Percentiles rank a stretch among this genome's conserved stretches.
Evolutionary conservation across 129 eudicot species (phyloP).

Genomic region (Lactuca sativa): DNA sequence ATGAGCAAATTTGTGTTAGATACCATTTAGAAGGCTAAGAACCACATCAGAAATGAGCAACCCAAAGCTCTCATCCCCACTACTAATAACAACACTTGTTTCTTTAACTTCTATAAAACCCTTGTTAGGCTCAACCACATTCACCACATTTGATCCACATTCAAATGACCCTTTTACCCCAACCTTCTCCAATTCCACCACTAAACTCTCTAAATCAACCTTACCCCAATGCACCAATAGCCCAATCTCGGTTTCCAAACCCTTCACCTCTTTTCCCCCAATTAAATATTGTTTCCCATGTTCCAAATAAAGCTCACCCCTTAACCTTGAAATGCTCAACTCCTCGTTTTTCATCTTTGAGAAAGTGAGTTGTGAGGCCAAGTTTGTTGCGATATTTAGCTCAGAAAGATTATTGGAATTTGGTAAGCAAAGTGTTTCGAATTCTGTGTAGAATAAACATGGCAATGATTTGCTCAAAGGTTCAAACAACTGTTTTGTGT

Average conservation of each 20-base stretch:
- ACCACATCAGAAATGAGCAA: constrained; percentile 42
- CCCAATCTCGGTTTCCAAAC: constrained; percentile 22
- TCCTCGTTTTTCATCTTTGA: constrained; percentile 39
- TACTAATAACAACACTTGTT: constrained; percentile 45
- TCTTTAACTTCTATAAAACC: constrained; percentile 52
- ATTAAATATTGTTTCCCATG: constrained; percentile 49
- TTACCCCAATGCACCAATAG: constrained; percentile 53
- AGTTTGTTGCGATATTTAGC: constrained; percentile 51
- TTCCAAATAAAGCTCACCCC: constrained; percentile 60
- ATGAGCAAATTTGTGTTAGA: neutral
- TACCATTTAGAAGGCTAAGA: constrained; percentile 35
- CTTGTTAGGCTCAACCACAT: constrained; percentile 46
- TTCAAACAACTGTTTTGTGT: constrained; percentile 29
- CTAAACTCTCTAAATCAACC: constrained; percentile 37
- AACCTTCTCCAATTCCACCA: constrained; percentile 40
- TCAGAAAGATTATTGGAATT: constrained; percentile 34
- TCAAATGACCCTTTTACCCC: constrained; percentile 50
- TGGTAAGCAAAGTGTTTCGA: constrained; percentile 47
- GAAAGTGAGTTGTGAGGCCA: constrained; percentile 45
- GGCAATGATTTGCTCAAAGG: constrained; percentile 35
- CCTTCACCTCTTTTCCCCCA: constrained; percentile 16
- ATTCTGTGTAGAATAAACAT: constrained; percentile 43
- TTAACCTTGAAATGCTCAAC: constrained; percentile 45
- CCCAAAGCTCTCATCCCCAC: constrained; percentile 49
- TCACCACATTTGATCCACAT: constrained; percentile 30